Percentiles rank a stretch among this genome's conserved stretches.
Conservation (phyloP, 768 basidiomycete species). For the Bullera alba region DNA sequence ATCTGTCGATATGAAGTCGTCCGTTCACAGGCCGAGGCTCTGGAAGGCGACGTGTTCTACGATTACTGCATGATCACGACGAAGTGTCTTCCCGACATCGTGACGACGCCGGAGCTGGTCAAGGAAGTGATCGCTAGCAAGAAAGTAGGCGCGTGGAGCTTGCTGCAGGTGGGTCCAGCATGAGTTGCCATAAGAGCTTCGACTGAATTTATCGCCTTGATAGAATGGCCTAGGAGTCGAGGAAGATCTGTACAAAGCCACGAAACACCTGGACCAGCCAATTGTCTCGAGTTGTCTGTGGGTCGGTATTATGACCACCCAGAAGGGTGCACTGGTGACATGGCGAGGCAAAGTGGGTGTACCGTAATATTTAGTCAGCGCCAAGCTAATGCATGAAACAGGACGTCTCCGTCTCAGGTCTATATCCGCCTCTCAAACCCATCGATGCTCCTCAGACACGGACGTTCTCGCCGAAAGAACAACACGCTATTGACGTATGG, state of each 20-base stretch:
- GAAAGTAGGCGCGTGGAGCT: constrained; percentile 52
- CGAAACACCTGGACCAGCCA: constrained; percentile 22
- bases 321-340: constrained; percentile 22
- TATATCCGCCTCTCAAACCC: constrained; percentile 10
- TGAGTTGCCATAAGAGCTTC: constrained; percentile 58
- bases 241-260: constrained; percentile 56
- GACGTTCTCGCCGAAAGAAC: constrained; percentile 14
- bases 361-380: background rate
- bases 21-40: constrained; percentile 56
- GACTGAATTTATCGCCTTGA: constrained; percentile 27
- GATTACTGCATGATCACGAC: constrained; percentile 62
- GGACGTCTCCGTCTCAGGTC: constrained; percentile 5
- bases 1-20: constrained; percentile 50
- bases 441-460: background rate
- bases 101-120: constrained; percentile 56
- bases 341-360: constrained; percentile 25
- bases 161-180: constrained; percentile 50
- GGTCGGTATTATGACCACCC: constrained; percentile 34
- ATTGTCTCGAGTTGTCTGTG: constrained; percentile 33
- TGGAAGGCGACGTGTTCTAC: constrained; percentile 54
- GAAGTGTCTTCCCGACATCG: constrained; percentile 64
- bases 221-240: constrained; percentile 73
- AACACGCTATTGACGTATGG: constrained; percentile 17
- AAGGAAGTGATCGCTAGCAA: constrained; percentile 39
- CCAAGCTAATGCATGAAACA: background rate